Conservation (phyloP, 345 rosid genomes). For the Pistacia atlantica region DNA sequence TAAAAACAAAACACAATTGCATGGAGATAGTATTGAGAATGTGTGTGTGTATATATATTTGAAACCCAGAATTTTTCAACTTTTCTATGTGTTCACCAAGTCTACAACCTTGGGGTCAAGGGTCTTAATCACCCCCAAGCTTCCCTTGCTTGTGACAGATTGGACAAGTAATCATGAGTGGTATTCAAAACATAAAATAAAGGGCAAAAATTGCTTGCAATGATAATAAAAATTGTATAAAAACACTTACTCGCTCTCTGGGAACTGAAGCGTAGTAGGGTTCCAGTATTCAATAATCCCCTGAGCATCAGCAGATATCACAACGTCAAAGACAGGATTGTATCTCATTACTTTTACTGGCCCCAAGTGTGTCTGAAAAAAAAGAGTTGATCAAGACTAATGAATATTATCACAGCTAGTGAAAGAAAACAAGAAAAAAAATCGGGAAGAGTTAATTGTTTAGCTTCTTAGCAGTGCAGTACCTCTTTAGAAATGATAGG, state of each 20-base stretch:
- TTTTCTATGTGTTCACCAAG: no score
- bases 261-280: slow-evolving; percentile 72
- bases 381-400: slow-evolving; percentile 4
- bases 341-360: slow-evolving; percentile 78
- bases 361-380: slow-evolving; percentile 56
- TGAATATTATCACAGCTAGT: not conserved
- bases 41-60: no score
- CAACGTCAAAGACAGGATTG: slow-evolving; percentile 68
- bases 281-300: slow-evolving; percentile 95
- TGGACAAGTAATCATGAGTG: no score
- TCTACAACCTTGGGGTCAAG: no score
- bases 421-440: not conserved
- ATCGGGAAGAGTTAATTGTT: not conserved
- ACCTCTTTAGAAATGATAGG: slow-evolving; percentile 78
- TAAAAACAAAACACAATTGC: no score
- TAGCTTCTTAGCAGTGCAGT: slow-evolving; percentile 8
- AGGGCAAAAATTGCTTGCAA: not conserved
- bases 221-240: not conserved
- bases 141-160: no score
- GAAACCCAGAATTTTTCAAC: no score
- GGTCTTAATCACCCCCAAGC: no score
- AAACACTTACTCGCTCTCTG: slow-evolving; percentile 76
- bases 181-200: no score
- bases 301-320: slow-evolving; percentile 80
- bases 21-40: no score